These are phyloP conservation scores for Sisymbrium irio DNA, from an alignment of 345 rosid genomes.

Conservation along the genomic window DNA sequence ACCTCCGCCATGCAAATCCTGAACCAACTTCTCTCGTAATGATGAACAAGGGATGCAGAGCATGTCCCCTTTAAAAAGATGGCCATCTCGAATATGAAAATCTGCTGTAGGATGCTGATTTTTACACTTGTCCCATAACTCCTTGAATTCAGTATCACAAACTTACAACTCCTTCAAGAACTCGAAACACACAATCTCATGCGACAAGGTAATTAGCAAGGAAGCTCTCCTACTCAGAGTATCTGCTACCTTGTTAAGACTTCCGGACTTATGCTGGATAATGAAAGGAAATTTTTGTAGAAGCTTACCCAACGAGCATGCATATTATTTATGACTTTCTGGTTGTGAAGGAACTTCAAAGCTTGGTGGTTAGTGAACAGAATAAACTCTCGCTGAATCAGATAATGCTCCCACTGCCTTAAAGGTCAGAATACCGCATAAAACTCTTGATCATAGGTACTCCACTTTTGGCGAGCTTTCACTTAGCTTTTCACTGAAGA, in stretches of 20 bases:
- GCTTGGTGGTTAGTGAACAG: too few species aligned
- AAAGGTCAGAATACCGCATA: too few species aligned
- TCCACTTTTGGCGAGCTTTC: too few species aligned
- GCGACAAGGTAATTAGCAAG: too few species aligned
- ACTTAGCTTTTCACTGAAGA: background rate
- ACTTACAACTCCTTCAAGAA: too few species aligned
- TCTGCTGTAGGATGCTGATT: background rate
- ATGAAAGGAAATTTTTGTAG: background rate
- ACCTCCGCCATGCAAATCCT: slow-evolving; percentile 16
- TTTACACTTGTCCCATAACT: background rate
- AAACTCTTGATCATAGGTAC: too few species aligned
- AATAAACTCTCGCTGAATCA: too few species aligned
- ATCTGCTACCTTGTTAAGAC: background rate
- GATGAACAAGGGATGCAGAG: background rate
- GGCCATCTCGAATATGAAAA: background rate
- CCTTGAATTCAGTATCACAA: background rate
- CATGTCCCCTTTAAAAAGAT: background rate
- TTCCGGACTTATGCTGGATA: background rate
- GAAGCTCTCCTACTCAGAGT: background rate
- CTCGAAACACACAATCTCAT: too few species aligned
- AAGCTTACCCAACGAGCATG: background rate
- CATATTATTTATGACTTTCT: too few species aligned
- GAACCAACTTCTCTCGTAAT: background rate
- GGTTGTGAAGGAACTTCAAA: too few species aligned
- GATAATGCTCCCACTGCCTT: too few species aligned